Percentiles rank a stretch among this genome's conserved stretches.
These are phyloP conservation scores for Silene uniflora DNA, from an alignment of 148 eudicot genomes.

Conservation along the genomic window DNA sequence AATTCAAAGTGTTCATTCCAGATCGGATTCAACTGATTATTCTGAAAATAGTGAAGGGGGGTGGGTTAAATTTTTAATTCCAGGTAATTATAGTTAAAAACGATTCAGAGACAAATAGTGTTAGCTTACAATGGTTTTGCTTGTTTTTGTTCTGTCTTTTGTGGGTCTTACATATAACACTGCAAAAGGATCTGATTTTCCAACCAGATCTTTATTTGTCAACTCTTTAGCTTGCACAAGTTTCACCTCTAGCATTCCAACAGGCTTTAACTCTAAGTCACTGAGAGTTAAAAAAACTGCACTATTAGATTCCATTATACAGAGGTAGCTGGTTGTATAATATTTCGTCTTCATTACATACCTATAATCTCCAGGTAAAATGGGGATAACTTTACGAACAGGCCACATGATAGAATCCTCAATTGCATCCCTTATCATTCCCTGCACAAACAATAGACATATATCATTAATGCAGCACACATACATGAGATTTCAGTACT, in stretches of 20 bases:
- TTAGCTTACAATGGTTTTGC: constrained; percentile 78
- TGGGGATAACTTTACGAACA: constrained; percentile 88
- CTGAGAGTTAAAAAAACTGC: constrained; percentile 27
- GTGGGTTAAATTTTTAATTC: constrained; percentile 6
- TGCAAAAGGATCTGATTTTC: constrained; percentile 99
- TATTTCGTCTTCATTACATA: constrained; percentile 10
- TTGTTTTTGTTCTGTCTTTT: constrained; percentile 72
- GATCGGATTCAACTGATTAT: constrained; percentile 83
- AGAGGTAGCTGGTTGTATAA: constrained; percentile 1
- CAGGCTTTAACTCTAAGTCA: constrained; percentile 93
- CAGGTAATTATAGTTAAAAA: constrained; percentile 7
- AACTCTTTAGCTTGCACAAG: constrained; percentile 93
- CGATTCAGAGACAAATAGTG: constrained; percentile 4
- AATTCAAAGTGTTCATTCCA: constrained; percentile 98
- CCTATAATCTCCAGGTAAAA: constrained; percentile 97
- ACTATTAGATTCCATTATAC: constrained; percentile 4
- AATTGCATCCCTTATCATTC: constrained; percentile 80
- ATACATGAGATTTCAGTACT: not conserved
- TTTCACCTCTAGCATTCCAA: constrained; percentile 89
- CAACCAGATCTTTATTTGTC: constrained; percentile 88
- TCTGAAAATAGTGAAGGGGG: constrained; percentile 33
- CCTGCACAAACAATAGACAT: constrained; percentile 35
- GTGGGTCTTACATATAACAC: constrained; percentile 71
- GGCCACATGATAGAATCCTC: constrained; percentile 99
- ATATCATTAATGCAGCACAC: not conserved